Conservation (phyloP, 305 asterid genomes). For the Fraxinus angustifolia region DNA sequence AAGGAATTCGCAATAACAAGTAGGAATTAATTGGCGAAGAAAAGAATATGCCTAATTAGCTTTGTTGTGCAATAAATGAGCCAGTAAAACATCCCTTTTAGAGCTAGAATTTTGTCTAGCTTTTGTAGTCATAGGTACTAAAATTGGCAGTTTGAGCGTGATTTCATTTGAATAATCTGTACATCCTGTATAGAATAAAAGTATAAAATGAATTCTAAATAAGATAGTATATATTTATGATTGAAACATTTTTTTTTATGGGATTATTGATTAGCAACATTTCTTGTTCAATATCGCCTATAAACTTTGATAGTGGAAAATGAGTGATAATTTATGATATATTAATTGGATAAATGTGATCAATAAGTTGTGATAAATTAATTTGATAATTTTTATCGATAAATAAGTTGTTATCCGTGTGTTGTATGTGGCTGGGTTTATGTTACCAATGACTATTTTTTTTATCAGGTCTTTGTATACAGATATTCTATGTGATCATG, state of each 20-base stretch:
- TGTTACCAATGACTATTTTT: too few relatives aligned
- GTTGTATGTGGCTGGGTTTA: too few relatives aligned
- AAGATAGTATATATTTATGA: too few relatives aligned
- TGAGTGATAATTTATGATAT: too few relatives aligned
- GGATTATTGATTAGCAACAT: not conserved
- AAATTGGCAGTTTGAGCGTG: not conserved
- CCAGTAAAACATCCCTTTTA: slow-evolving; percentile 26
- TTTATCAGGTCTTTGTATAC: too few relatives aligned
- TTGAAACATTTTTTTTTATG: not conserved
- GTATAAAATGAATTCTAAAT: too few relatives aligned
- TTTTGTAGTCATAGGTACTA: not conserved
- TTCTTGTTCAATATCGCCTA: not conserved
- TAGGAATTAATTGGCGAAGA: slow-evolving; percentile 30
- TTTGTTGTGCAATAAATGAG: slow-evolving; percentile 30
- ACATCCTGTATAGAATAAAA: not conserved
- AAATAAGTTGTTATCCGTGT: too few relatives aligned
- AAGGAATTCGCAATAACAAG: too few relatives aligned
- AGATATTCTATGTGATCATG: too few relatives aligned
- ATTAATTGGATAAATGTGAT: too few relatives aligned
- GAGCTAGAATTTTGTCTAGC: slow-evolving; percentile 21
- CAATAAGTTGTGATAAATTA: too few relatives aligned
- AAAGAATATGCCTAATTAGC: slow-evolving; percentile 31
- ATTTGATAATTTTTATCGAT: too few relatives aligned
- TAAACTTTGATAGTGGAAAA: not conserved
- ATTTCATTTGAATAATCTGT: not conserved